These are phyloP conservation scores for Hylodesmum podocarpum DNA, from an alignment of 306 rosid species.

Conservation along the genomic window DNA sequence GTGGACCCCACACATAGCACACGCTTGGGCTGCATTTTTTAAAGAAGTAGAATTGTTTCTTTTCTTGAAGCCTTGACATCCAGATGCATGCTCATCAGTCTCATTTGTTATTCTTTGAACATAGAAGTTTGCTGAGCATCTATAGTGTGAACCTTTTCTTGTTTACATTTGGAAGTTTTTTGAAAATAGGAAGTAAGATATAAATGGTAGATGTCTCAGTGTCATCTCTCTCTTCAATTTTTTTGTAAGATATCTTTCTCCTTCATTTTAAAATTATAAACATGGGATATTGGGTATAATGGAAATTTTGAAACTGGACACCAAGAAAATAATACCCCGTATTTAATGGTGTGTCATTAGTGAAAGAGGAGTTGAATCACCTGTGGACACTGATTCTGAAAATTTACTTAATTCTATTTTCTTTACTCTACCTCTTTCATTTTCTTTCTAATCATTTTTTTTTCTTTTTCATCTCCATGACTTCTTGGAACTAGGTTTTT, in stretches of 20 bases:
- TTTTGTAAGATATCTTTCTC: background rate
- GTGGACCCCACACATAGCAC: background rate
- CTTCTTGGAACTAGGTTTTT: background rate
- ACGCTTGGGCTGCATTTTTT: background rate
- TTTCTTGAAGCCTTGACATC: slow-evolving; percentile 16
- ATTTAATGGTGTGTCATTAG: background rate
- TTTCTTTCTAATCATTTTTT: background rate
- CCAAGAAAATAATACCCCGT: background rate
- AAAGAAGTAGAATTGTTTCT: background rate
- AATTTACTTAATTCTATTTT: background rate
- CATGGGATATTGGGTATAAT: background rate
- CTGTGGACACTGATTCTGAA: background rate
- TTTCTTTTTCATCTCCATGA: background rate
- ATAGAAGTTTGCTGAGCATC: slow-evolving; percentile 15
- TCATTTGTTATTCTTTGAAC: slow-evolving; percentile 11
- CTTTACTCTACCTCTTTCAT: background rate
- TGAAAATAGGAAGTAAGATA: background rate
- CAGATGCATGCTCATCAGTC: background rate
- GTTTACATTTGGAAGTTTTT: background rate
- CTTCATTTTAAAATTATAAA: slow-evolving; percentile 1
- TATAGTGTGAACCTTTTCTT: background rate
- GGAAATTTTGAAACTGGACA: slow-evolving; percentile 8
- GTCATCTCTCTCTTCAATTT: background rate
- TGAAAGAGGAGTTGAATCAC: background rate
- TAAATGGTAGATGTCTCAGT: slow-evolving; percentile 8